Percentiles rank a stretch among this genome's conserved stretches.
Conservation (phyloP, 116 monocot genomes). For the Phalaenopsis hybrid region DNA sequence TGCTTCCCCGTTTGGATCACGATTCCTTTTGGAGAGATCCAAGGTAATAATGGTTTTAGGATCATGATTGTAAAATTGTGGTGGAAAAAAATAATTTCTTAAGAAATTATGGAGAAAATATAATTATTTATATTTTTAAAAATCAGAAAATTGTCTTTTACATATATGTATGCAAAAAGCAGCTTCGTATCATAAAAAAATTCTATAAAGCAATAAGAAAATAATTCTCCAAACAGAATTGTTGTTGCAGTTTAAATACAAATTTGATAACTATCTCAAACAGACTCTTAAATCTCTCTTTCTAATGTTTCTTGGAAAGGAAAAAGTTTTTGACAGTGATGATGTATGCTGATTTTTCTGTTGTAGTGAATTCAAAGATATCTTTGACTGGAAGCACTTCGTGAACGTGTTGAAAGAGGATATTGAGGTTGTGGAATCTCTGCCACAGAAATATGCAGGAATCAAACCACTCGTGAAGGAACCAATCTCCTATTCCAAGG, state of each 20-base stretch:
- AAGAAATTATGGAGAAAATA: too few species aligned
- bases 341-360: not conserved
- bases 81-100: not conserved
- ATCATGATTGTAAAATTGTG: too few species aligned
- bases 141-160: too few species aligned
- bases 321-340: not conserved
- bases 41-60: conserved; percentile 28
- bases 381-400: conserved; percentile 78
- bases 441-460: conserved; percentile 31
- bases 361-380: conserved; percentile 76
- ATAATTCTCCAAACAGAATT: too few species aligned
- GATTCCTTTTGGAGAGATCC: conserved; percentile 79
- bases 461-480: conserved; percentile 34
- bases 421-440: conserved; percentile 55
- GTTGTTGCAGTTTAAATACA: too few species aligned
- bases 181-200: too few species aligned
- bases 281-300: not conserved
- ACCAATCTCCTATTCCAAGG: conserved; percentile 92
- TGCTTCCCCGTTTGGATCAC: conserved; percentile 74
- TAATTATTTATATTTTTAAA: too few species aligned
- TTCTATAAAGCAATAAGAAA: too few species aligned
- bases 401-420: conserved; percentile 55
- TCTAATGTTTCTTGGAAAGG: not conserved
- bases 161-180: too few species aligned
- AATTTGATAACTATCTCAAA: too few species aligned